Evolutionary conservation across 108 stramenopile species (phyloP), one percentile per base, ranked within the genome.

Genomic region (Stephanodiscus triporus): DNA sequence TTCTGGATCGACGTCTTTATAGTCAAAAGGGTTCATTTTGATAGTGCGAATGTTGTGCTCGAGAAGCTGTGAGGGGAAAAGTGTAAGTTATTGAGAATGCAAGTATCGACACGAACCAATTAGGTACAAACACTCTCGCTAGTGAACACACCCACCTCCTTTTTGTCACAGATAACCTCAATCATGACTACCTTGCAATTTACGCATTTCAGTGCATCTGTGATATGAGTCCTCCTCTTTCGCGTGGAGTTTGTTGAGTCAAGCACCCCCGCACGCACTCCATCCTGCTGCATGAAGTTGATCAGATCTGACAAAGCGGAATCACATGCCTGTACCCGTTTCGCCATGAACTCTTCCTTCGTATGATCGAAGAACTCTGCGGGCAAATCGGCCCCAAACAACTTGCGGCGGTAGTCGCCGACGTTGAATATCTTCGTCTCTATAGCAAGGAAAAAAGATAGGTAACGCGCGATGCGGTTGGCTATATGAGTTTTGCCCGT

Each of bases 401-500:
- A 56, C 64, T 86, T 81, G 17, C 94, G 87, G 4, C 97, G 90
- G 66, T 97, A 97, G 65, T 97, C 96, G 1, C 96, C 96, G 2
- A 95, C 96, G 73, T 97, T 97, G 88, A 95, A 97, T n/a, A 96
- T 86, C 63, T 91, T 85, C 5, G 91, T 81, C 53, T 86, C 85
- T 64, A 94, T 88, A 66, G 95, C 97, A 64, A 91, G 97, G 84
- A 96, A 98, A 77, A 96, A 97, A 36, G 84, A 84, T 34, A 93
- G 66, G 77, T 97, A 98, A 38, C 97, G 91, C 34, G 86, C 91
- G 63, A 99, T 94, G 37, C 97, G 96, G 51, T 96, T 88, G 58
- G 97, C 94, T 63, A 98, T 96, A 77, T 95, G 96, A 16, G 98
- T 99, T 74, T 99, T 99, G 3, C 99, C 99, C 7, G 96, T 92